phyloP scores from a whole-genome alignment of 768 basidiomycete species.

The Amanita exitialis region DNA sequence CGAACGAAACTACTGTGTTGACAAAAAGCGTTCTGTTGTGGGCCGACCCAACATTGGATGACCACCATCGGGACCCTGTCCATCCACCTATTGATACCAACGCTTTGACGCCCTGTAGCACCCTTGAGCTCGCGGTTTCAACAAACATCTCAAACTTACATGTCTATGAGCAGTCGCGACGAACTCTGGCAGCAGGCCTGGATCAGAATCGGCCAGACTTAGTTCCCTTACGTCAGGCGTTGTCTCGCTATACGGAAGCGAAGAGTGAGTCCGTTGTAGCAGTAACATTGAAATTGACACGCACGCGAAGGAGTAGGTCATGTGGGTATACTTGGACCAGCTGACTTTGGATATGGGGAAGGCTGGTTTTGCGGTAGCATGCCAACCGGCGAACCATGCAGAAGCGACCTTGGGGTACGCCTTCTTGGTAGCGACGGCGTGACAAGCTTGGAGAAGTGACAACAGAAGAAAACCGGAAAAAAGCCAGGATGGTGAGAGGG shows the following conservation, averaged over 20 bases:
- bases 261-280: background rate
- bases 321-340: constrained; percentile 59
- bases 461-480: background rate
- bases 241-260: constrained; percentile 20
- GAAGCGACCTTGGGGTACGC: constrained; percentile 25
- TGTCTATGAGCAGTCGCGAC: constrained; percentile 36
- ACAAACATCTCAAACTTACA: constrained; percentile 16
- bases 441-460: background rate
- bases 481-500: background rate
- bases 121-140: background rate
- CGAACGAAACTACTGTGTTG: constrained; percentile 41
- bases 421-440: background rate
- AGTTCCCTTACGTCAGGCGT: constrained; percentile 24
- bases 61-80: constrained; percentile 55
- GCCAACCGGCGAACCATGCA: constrained; percentile 69
- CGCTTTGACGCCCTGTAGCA: constrained; percentile 42
- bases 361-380: constrained; percentile 23
- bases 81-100: constrained; percentile 62
- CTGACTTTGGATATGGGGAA: constrained; percentile 45
- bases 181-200: constrained; percentile 42
- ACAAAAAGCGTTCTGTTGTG: constrained; percentile 57
- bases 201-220: constrained; percentile 33
- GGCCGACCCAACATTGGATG: constrained; percentile 47
- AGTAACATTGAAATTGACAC: constrained; percentile 15
- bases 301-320: constrained; percentile 67